Percentiles rank a stretch among this genome's conserved stretches.
Conservation (phyloP, 2,329 filamentous ascomycete genomes). For the Colletotrichum sp. region DNA sequence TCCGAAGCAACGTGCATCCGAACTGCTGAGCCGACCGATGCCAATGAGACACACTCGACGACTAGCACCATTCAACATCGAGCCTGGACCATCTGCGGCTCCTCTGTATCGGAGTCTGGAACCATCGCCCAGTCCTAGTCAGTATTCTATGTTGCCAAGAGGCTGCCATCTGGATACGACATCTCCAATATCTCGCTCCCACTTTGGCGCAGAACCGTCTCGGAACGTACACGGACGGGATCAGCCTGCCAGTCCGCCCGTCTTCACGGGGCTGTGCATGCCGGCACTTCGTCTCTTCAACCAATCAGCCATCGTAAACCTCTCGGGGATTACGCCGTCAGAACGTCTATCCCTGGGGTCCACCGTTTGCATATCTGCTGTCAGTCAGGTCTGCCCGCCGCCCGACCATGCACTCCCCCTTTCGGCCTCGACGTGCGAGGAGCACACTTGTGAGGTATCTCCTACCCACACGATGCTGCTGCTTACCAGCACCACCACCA, state of each 20-base stretch:
- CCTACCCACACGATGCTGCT: not conserved
- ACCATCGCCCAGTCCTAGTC: not conserved
- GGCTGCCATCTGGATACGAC: not conserved
- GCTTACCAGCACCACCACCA: not conserved
- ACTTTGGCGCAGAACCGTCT: not conserved
- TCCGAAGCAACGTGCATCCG: not conserved
- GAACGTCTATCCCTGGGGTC: not conserved
- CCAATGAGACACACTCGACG: not conserved
- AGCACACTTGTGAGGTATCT: not conserved
- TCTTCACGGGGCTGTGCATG: not conserved
- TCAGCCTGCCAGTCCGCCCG: not conserved
- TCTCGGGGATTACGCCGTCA: slow-evolving; percentile 11
- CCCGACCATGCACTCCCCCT: not conserved
- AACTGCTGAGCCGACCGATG: not conserved
- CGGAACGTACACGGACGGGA: not conserved
- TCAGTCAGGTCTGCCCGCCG: slow-evolving; percentile 5
- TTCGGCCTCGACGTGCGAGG: not conserved
- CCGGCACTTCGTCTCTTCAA: not conserved
- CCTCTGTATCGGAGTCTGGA: not conserved
- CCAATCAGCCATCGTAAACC: not conserved
- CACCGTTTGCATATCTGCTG: not conserved
- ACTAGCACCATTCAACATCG: not conserved
- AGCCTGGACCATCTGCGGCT: not conserved
- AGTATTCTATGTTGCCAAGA: not conserved
- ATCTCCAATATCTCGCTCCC: not conserved